Base-by-base conservation (phyloP, 2,329 filamentous ascomycete species). In the Alternaria postmessia region DNA sequence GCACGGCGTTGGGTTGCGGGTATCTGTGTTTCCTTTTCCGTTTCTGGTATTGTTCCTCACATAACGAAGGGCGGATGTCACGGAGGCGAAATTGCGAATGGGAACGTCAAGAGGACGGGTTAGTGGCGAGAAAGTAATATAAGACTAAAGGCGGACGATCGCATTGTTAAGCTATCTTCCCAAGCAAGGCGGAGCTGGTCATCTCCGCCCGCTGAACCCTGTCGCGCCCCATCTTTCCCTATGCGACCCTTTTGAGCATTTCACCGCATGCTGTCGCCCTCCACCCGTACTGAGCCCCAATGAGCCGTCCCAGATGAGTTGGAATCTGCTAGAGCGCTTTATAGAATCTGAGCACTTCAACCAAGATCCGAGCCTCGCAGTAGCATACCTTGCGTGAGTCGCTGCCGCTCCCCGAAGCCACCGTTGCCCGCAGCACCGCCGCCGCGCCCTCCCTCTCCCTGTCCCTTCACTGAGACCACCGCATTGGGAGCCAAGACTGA, bases 321-420 rank as follows among this genome's bases (percentile, higher is more conserved):
- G 91, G 91, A 91, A 94, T 84, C 85, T 95, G 83, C 87, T 95
- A 79, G 91, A 92, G 85, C 89, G 92, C 81, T 94, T 94, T 87
- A 89, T 95, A 84, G 91, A 94, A 86, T 93, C 91, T 84, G 92
- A 95, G 85, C 91, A 95, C 84, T 95, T 95, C 86, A 94, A 94
- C 84, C 90, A 91, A 82, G 90, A 94, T 81, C 91, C 92, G 66
- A 94, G 93, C 80, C 89, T 95, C 80, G 91, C 91, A 63, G 92
- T 95, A 78, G 92, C 91, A 68, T 95, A 95, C 81, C 88, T 95
- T 75, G 92, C 91, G 91, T 94, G 84, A 87, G 89, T 84, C 65
- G 63, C 54, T 69, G 56, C 51, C 52, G 39, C 49, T 42, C 52
- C 48, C 59, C 60, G 59, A 71, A 73, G 66, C 71, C 70, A 73